A percentile compares a stretch with the other conserved stretches of the same genome.
Evolutionary conservation across 2,329 filamentous ascomycete species (phyloP).

Genomic region (Arthrobotrys musiformis): DNA sequence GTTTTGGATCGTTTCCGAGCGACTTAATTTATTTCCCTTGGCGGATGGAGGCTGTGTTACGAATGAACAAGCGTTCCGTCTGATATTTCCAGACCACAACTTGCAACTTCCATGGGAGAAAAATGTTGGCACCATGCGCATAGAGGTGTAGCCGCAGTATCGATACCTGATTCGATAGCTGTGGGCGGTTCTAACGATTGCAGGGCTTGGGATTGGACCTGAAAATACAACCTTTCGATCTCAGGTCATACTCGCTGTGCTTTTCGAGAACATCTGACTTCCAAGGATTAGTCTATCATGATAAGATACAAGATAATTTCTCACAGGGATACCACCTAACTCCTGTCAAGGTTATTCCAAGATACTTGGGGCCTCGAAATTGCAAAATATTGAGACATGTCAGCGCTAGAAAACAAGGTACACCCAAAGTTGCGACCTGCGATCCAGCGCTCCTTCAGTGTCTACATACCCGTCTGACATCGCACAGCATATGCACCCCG

Average conservation of each 20-base stretch:
- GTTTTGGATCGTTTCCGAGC: conserved; percentile 6
- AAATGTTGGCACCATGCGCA: background rate
- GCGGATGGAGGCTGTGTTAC: conserved; percentile 34
- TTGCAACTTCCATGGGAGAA: background rate
- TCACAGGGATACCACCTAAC: background rate
- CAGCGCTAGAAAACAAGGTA: conserved; percentile 7
- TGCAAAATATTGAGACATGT: background rate
- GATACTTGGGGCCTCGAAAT: background rate
- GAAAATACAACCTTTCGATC: background rate
- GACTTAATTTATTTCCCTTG: conserved; percentile 12
- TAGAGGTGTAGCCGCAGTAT: background rate
- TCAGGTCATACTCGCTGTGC: background rate
- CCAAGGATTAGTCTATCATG: background rate
- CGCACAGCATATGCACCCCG: background rate
- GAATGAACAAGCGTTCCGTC: background rate
- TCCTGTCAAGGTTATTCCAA: background rate
- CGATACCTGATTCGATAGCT: background rate
- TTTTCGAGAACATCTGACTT: background rate
- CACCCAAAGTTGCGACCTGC: conserved; percentile 11
- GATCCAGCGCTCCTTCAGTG: background rate
- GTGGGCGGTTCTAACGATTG: background rate
- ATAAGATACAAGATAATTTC: background rate
- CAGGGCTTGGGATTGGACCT: conserved; percentile 1
- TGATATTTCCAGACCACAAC: background rate
- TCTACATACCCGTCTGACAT: conserved; percentile 2